Base-by-base conservation (phyloP, 306 rosid species). In the Castanea crenata region DNA sequence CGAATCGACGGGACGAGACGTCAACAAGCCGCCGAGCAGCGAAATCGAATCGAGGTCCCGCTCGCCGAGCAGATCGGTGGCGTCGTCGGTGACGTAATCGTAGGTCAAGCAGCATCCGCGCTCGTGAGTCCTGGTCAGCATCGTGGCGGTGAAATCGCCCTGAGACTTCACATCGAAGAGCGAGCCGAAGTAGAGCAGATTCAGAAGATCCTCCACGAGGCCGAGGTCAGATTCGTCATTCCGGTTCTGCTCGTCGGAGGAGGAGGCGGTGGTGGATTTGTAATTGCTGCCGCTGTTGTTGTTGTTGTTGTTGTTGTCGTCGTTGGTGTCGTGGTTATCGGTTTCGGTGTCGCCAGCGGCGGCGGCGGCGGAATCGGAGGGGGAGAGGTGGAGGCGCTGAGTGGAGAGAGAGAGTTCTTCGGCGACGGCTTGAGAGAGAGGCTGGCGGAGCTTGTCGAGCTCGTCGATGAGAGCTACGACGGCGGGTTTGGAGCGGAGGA, bases 41-140 rank as follows among this genome's bases (percentile, higher is more conserved):
- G 99, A 89, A 74, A 96, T 85, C 87, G 83, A 86, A 74, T 96
- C 98, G 86, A 96, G 80, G 79, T 96, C 99, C 77, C 84, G 88
- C 90, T 93, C 98, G 7, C 89, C 85, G 0, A 96, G 98, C 83
- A 89, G 94, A 89, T 96, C 99, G 23, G 96, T 91, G 18, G 97
- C 98, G 73, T 96, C 99, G 79, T 96, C 99, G 2, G 97, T 91
- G 75, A 96, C 98, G 68, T 92, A 91, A 44, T 96, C 99, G 55
- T 96, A 96, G 62, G 99, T 96, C 85, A 96, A 78, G 87, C 99
- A 96, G 55, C 99, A 96, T 0, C 97, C 93, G 5, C 99, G 88
- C 84, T 96, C 99, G 73, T 91, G 97, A 4, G 93, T 96, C 81
- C 99, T 84, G 2, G 96, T 91, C 20, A 95, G 87, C 90, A 92